These are phyloP conservation scores for Globisporangium ultimum DNA, from an alignment of 352 stramenopile species.

Conservation along the genomic window DNA sequence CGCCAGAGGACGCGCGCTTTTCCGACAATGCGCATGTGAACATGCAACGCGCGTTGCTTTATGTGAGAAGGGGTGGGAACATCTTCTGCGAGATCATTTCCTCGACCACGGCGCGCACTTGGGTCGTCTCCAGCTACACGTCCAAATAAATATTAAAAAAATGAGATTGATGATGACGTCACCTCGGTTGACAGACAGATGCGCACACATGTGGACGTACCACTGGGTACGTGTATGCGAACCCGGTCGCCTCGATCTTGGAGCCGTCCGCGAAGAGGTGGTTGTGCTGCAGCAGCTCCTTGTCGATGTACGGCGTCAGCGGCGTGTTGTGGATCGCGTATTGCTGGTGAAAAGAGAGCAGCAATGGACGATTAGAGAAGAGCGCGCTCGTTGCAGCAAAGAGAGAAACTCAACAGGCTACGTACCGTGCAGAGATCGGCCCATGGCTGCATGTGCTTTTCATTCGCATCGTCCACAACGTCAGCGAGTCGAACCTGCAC, in stretches of 20 bases:
- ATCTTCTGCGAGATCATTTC: slow-evolving; percentile 79
- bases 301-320: slow-evolving; percentile 86
- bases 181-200: not conserved
- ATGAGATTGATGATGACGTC: too few relatives aligned
- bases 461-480: slow-evolving; percentile 87
- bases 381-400: not conserved
- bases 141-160: too few relatives aligned
- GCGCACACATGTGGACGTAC: slow-evolving; percentile 19
- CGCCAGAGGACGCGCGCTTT: not conserved
- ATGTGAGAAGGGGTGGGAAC: slow-evolving; percentile 71
- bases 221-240: slow-evolving; percentile 67
- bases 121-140: slow-evolving; percentile 49
- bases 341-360: slow-evolving; percentile 30
- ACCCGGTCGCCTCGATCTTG: slow-evolving; percentile 77
- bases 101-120: slow-evolving; percentile 60
- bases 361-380: slow-evolving; percentile 7
- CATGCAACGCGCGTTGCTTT: not conserved
- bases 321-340: slow-evolving; percentile 81
- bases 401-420: not conserved
- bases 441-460: slow-evolving; percentile 89
- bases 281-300: slow-evolving; percentile 83
- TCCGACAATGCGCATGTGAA: not conserved
- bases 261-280: slow-evolving; percentile 74
- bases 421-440: slow-evolving; percentile 74
- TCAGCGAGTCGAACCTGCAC: slow-evolving; percentile 60